These are phyloP conservation scores for Naganishia vaughanmartiniae DNA, from an alignment of 768 basidiomycete genomes.

Conservation along the genomic window DNA sequence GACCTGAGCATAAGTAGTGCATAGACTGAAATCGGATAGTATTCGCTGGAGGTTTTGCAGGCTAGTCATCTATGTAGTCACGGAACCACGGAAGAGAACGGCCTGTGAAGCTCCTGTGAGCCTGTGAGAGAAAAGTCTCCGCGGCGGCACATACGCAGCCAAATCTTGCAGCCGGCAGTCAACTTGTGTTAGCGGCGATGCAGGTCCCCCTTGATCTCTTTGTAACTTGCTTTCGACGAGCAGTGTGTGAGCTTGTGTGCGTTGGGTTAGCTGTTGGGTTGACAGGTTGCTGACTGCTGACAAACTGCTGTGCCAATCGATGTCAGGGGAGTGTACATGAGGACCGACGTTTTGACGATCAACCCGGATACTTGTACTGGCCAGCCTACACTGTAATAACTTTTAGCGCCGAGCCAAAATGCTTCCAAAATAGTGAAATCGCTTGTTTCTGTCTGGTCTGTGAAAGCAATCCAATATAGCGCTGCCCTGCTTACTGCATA, in stretches of 20 bases:
- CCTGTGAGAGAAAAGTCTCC: too few relatives aligned
- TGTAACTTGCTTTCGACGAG: neutral
- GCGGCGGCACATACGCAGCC: too few relatives aligned
- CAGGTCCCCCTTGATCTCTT: neutral
- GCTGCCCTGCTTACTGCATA: conserved; percentile 3
- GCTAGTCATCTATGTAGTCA: too few relatives aligned
- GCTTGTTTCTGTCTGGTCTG: neutral
- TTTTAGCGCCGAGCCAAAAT: conserved; percentile 22
- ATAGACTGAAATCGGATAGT: too few relatives aligned
- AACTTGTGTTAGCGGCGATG: neutral
- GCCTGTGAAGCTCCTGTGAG: too few relatives aligned
- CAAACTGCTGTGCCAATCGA: neutral
- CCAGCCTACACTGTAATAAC: neutral
- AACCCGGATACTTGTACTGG: neutral
- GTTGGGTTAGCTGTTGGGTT: neutral
- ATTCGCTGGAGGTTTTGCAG: too few relatives aligned
- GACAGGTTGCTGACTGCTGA: neutral
- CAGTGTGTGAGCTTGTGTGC: too few relatives aligned
- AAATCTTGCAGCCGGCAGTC: too few relatives aligned
- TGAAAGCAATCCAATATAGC: conserved; percentile 8
- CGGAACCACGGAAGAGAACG: too few relatives aligned
- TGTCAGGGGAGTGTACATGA: too few relatives aligned
- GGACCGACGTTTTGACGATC: too few relatives aligned
- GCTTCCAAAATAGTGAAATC: conserved; percentile 9
- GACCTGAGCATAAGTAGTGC: too few relatives aligned